Evolutionary conservation across 305 asterid genomes (phyloP), one percentile per base, ranked within the genome.

Genomic region (Fraxinus floribunda): DNA sequence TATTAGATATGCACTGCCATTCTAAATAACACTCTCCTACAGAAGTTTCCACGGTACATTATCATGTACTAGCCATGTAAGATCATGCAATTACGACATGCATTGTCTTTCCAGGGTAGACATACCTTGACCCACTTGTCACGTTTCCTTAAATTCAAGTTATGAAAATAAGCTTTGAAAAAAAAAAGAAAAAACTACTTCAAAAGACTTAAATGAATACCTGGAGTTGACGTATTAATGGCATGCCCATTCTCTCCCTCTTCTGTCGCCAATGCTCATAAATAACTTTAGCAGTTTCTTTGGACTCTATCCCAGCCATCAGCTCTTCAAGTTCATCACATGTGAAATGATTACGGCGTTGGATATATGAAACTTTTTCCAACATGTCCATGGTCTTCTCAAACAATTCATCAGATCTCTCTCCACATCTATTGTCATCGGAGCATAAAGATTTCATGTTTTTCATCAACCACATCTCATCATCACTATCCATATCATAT

Each of bases 401-500:
- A 78, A 97, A 91, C 83, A 88, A 81, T 70, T 93, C 96, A 78
- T 91, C 97, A 78, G 97, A 89, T 71, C 90, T 86, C 87, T 86
- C 97, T 71, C 84, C 90, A 83, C 60, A 35, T 11, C 38, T 83
- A 68, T 86, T 81, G 74, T 86, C 85, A n/a, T n/a, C n/a, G n/a
- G n/a, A n/a, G n/a, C n/a, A n/a, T n/a, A n/a, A n/a, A 78, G 79
- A 81, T 71, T 84, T 84, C 34, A 82, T 84, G 60, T 83, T 88
- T 75, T 64, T 80, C 79, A 68, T 81, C 84, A 95, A 86, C 98
- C 97, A 93, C 84, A 82, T 85, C 83, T 97, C 99, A 86, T 97
- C 99, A 80, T 97, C 99, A 81, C 97, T 97, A 78, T 95, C 99
- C 92, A 97, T 88, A 87, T 97, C 99, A 85, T 94, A 97, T 60